Evolutionary conservation across 2,329 filamentous ascomycete genomes (phyloP), one percentile per base, ranked within the genome.

Genomic region (Alternaria metachromatica): DNA sequence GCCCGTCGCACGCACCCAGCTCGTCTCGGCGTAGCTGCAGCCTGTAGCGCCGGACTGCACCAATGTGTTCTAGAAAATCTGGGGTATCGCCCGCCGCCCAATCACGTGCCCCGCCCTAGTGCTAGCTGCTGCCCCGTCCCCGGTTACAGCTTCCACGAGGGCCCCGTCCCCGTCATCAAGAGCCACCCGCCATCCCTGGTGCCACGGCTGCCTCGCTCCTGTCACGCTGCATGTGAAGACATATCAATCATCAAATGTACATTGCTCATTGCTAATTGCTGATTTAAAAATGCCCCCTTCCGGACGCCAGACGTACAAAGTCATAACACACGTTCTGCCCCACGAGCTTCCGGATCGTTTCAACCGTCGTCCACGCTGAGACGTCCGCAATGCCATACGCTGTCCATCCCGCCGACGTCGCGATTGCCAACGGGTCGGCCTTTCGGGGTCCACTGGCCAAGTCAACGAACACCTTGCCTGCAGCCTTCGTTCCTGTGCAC

Each of bases 321-420:
- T 92, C 94, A 80, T 93, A 95, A 6, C 91, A 92, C 60, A 96
- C 92, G 77, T 96, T 96, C 81, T 96, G 92, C 10, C 93, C 93
- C 11, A 95, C 91, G 23, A 96, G 84, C 63, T 94, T 79, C 69
- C 92, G 85, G 59, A 96, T 81, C 53, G 90, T 95, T 81, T 96
- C 92, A 6, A 95, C 92, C 3, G 92, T 94, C 21, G 92, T 94
- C 82, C 94, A 96, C 0, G 92, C 92, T 60, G 90, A 90, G 30
- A 94, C 91, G 78, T 96, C 92, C 23, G 90, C 91, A 18, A 90
- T 88, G 2, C 91, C 91, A 76, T 95, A 96, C 7, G 91, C 89
- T 23, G 89, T 90, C 85, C 94, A 96, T 0, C 93, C 93, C 60
- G 88, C 89, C 73, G 89, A 87, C 72, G 90, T 87, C 1, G 93